Conservation (phyloP, 345 rosid species). For the Syzygium jambos region DNA sequence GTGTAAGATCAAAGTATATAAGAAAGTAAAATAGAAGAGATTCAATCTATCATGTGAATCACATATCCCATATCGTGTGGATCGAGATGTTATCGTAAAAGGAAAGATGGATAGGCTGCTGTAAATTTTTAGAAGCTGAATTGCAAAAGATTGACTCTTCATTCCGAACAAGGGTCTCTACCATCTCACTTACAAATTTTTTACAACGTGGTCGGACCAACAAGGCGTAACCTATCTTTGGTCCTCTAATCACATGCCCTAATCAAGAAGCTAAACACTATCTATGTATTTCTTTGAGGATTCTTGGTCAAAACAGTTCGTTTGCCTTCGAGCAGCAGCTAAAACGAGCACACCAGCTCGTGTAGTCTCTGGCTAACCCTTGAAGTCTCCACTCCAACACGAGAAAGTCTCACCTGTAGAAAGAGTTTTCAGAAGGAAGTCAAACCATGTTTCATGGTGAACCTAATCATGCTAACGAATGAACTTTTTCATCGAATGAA, state of each 20-base stretch:
- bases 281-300: neutral
- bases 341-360: conserved; percentile 5
- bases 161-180: neutral
- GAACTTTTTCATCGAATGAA: neutral
- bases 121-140: neutral
- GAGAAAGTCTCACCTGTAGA: conserved; percentile 8
- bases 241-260: neutral
- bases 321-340: neutral
- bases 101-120: neutral
- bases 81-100: neutral
- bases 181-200: neutral
- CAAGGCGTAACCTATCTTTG: neutral
- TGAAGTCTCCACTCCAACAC: conserved; percentile 14
- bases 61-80: neutral
- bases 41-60: neutral
- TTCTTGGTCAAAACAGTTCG: neutral
- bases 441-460: neutral
- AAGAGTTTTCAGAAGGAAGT: neutral
- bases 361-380: conserved; percentile 8
- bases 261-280: neutral
- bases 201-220: neutral
- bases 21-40: neutral
- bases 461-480: too few species aligned
- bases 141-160: neutral
- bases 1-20: neutral